Evolutionary conservation across 164 flowering plant species (phyloP), one percentile per base, ranked within the genome.

Genomic region (Stephania yunnanensis): DNA sequence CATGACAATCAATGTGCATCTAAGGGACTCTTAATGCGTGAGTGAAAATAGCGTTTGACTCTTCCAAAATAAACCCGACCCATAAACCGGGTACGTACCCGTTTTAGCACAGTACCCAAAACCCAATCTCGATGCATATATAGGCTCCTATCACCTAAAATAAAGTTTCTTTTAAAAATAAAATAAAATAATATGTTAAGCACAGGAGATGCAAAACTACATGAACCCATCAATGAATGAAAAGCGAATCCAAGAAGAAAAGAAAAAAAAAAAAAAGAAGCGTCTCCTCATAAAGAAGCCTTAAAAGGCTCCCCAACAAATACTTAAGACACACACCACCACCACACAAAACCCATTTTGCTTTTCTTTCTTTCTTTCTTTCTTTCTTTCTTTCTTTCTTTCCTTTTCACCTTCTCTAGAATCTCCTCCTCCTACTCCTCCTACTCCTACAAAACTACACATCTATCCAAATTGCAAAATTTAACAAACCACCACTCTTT

Each of bases 201-300:
- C 7, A 61, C 0, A 19, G 22, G 20, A 61, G 22, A 61, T 19
- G 42, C 42, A 58, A 58, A 58, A 58, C 64, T 58, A 58, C 17
- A 58, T 58, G 64, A 19, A 53, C 73, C 65, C 46, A 29, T 71
- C 46, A 52, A 31, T 53, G 65, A 52, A 31, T 53, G 65, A 53
- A 71, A 71, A 71, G 66, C 65, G 73, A 71, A 71, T 71, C 73
- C 73, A 71, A 71, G 73, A 70, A 71, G 73, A 70, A 70, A 48
- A 50, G 13, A 72, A 15, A 36, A 48, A 50, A 52, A 72, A 15
- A 22, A 73, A 46, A 65, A 17, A 25, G 22, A 70, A 42, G 58
- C n/a, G 75, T 73, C 42, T 73, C 63, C 10, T 73, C 63, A 64
- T 15, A 73, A 65, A 73, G 69, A 64, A 73, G 46, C 69, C 75